Base-by-base conservation (phyloP, 73 alveolate species). In the Tetrahymena borealis region DNA sequence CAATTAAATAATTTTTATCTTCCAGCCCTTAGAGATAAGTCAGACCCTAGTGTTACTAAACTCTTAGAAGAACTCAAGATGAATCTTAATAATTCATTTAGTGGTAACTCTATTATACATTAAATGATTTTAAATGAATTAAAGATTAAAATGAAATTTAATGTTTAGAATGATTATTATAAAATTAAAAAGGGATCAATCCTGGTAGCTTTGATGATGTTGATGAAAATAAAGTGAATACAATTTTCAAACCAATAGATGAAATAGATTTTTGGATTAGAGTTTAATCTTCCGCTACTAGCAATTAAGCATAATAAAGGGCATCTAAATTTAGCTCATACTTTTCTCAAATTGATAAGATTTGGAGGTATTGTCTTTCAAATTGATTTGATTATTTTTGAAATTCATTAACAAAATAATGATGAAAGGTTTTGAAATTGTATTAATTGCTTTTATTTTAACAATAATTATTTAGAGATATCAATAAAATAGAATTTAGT, bases 241-340 rank as follows among this genome's bases (percentile, higher is more conserved):
- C 28, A 33, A 39, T 85, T 11, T 60, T 38, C 32, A 90, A 90
- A 36, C 95, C 95, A 20, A 90, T 93, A 20, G 95, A 93, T 90
- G 95, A 93, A 93, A 78, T 93, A 38, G 95, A 93, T 79, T 85
- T 39, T 60, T 93, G 95, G 95, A 38, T 93, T 39, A 78, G 91
- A 85, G 39, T 93, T 18, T 41, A 90, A 32, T 39, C 92, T 39
- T 39, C 95, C 13, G 93, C 93, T 20, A 85, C 90, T 33, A 38
- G 91, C 11, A 60, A 91, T 38, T 91, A 93, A 93, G 39, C 77
- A 31, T 40, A 93, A 40, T 39, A 90, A 90, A 93, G 42, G 37
- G 78, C 42, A 39, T 93, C 93, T 10, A 39, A 79, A 60, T 31
- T 39, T 41, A 39, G 90, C 20, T 39, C 78, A 40, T n/a, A 39